Evolutionary conservation across 306 rosid species (phyloP), one percentile per base, ranked within the genome.

Genomic region (Prunus davidiana): DNA sequence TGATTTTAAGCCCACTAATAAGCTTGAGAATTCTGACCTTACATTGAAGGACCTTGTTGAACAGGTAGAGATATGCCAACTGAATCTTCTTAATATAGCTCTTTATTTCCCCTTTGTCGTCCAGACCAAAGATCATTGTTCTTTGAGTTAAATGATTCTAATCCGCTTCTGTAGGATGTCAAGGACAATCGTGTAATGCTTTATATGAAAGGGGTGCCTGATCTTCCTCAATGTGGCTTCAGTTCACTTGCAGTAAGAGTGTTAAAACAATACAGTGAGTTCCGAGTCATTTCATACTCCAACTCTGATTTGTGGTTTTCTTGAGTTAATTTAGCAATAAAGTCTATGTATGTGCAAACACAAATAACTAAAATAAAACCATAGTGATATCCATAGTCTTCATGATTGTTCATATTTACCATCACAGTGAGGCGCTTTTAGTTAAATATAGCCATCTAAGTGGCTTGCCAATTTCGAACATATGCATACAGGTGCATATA

Each of bases 181-280:
- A 91, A 87, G 87, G 84, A 84, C 19, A 91, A 93, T 78, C 91
- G 96, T 5, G 87, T 93, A 14, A 89, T 91, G 98, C 58, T 91
- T 78, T 93, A 89, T 81, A 91, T 89, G 98, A 91, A 91, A 82
- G 97, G 98, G 28, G 87, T 89, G 34, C 98, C 92, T 16, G 91
- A 88, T 14, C 69, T 77, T 77, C 97, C 97, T 64, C 91, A 87
- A 67, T 93, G 98, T 80, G 93, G 98, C 60, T 93, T 91, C 76
- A 91, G 97, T 83, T 84, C 92, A 46, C 90, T 93, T 38, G 98
- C 97, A 41, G 92, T 91, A 30, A 88, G 86, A 82, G 92, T 91
- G 55, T 82, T 93, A 71, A 84, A 85, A 49, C 88, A 19, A 8
- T 89, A 91, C 76, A 62, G 97, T 91, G 72, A 71, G 92, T 80